Conservation (phyloP, 352 stramenopile genomes). For the Phytophthora niederhauseri region DNA sequence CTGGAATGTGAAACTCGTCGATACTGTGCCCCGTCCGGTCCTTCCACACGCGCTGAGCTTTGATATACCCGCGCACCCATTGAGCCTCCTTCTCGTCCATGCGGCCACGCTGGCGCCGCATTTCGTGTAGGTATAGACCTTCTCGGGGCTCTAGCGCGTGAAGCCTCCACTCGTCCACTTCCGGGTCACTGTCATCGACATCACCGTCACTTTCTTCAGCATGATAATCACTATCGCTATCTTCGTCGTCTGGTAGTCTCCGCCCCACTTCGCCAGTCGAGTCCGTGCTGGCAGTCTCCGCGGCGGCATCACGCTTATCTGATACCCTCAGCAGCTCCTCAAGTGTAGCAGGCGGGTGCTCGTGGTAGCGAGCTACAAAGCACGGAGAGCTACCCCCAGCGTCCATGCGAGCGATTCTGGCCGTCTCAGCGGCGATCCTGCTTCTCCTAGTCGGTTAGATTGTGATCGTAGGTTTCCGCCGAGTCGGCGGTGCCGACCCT, state of each 20-base stretch:
- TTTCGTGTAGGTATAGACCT: constrained; percentile 35
- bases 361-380: constrained; percentile 28
- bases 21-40: constrained; percentile 31
- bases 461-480: constrained; percentile 12
- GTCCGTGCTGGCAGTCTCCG: background rate
- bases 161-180: constrained; percentile 39
- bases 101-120: constrained; percentile 24
- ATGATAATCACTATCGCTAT: constrained; percentile 37
- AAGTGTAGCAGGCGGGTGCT: constrained; percentile 25
- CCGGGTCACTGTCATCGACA: constrained; percentile 24
- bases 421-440: background rate
- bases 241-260: constrained; percentile 6
- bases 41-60: constrained; percentile 34
- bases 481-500: too few relatives aligned
- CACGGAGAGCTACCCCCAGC: background rate
- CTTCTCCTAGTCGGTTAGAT: constrained; percentile 10
- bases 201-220: constrained; percentile 31
- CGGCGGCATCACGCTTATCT: constrained; percentile 2
- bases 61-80: constrained; percentile 35
- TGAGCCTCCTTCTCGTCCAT: constrained; percentile 32
- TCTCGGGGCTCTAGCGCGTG: constrained; percentile 31
- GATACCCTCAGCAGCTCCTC: constrained; percentile 20
- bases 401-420: constrained; percentile 10
- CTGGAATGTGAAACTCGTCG: constrained; percentile 29
- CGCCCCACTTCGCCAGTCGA: background rate